Evolutionary conservation across 208 protist genomes (phyloP), one percentile per base, ranked within the genome.

Genomic region (Tritrichomonas musculus): DNA sequence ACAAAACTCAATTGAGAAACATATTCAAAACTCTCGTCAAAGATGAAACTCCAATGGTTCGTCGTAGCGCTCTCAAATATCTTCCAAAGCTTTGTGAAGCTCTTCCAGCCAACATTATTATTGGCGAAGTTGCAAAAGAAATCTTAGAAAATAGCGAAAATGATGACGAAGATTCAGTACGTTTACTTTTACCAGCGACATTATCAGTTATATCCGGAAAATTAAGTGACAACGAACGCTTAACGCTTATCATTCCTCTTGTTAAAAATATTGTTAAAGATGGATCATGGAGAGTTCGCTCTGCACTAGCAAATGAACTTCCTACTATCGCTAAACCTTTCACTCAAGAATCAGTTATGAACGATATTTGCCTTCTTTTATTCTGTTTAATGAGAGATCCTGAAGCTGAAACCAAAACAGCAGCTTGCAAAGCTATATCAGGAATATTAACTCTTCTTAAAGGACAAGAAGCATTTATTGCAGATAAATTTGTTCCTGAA

Each of bases 141-240:
- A 88, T 88, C 57, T 57, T 88, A 11, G 39, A 25, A 33, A 57
- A 27, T 30, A 33, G n/a, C 13, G 77, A 27, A 57, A 88, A 88
- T 57, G 77, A 88, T 88, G 77, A 88, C 36, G 77, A 88, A 88
- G 77, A 88, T 57, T 88, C 77, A 39, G 77, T 88, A 13, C 77
- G 77, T 88, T 47, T 88, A 57, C 77, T 88, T 57, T 27, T 88
- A 11, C 77, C 77, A 57, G 41, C 77, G 17, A 41, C 77, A 13
- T 20, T 88, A 27, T 88, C 77, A 39, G 47, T 88, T n/a, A 88
- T 88, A n/a, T 88, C 77, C 0, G 77, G 47, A n/a, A 88, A 88
- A 57, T 30, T 88, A 3, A 88, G 30, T 49, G 77, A 88, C 27
- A 14, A 53, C 11, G 77, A 88, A 27, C 8, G 77, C 27, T 39